Conservation (phyloP, 2,329 filamentous ascomycete genomes). For the Aspergillaceae sp. region DNA sequence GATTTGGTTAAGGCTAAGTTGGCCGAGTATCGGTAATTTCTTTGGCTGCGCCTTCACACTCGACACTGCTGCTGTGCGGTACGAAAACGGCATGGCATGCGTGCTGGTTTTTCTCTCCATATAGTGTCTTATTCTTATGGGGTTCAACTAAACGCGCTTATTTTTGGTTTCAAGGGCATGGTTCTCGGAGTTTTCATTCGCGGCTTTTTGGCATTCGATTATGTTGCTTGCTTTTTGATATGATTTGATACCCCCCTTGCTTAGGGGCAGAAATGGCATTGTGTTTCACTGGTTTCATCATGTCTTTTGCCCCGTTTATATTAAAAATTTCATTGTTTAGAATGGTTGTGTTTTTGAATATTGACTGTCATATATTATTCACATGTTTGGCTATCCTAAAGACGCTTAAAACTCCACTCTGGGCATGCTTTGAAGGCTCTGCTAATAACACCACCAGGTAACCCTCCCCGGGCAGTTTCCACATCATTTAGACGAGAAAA, state of each 20-base stretch:
- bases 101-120: slow-evolving; percentile 4
- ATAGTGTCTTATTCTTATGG: slow-evolving; percentile 7
- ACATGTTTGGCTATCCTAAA: background rate
- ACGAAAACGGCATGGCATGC: too few species aligned
- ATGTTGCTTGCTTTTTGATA: background rate
- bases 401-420: too few species aligned
- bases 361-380: background rate
- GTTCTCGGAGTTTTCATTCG: background rate
- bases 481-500: slow-evolving; percentile 4
- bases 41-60: background rate
- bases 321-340: too few species aligned
- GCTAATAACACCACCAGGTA: too few species aligned
- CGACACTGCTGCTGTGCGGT: too few species aligned
- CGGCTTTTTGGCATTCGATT: slow-evolving; percentile 1
- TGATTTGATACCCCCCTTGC: slow-evolving; percentile 2
- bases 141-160: slow-evolving; percentile 4
- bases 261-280: slow-evolving; percentile 3
- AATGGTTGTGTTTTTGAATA: background rate
- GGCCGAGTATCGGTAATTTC: slow-evolving; percentile 30
- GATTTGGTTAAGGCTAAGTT: slow-evolving; percentile 50
- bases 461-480: background rate
- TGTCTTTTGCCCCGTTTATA: background rate
- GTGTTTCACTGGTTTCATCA: background rate
- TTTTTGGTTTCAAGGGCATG: background rate
- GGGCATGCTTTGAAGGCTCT: too few species aligned